Conservation (phyloP, 1,284 basidiomycete species). For the Coniophora puteana region DNA sequence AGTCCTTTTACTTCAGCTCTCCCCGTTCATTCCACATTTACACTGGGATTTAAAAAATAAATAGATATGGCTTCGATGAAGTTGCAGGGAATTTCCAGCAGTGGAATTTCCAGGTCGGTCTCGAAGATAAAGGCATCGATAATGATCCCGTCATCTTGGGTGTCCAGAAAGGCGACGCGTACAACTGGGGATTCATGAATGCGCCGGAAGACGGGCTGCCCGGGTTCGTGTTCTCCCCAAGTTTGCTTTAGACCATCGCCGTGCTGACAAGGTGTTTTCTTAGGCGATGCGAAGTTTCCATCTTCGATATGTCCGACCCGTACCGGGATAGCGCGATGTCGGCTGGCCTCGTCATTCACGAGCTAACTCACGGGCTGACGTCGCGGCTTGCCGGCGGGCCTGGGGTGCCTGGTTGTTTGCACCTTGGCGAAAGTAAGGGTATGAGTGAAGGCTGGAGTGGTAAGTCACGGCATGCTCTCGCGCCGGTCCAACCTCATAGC, state of each 20-base stretch:
- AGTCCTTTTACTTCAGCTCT: too few relatives aligned
- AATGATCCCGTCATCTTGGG: constrained; percentile 91
- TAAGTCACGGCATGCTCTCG: too few relatives aligned
- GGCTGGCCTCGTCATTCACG: constrained; percentile 91
- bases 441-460: constrained; percentile 97
- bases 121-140: too few relatives aligned
- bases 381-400: constrained; percentile 95
- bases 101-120: constrained; percentile 89
- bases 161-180: constrained; percentile 92
- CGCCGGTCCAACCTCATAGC: too few relatives aligned
- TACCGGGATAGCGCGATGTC: constrained; percentile 95
- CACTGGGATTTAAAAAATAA: too few relatives aligned
- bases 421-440: constrained; percentile 93
- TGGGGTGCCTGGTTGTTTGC: constrained; percentile 87
- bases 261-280: constrained; percentile 45
- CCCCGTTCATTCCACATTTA: too few relatives aligned
- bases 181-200: constrained; percentile 87
- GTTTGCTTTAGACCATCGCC: too few relatives aligned
- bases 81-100: constrained; percentile 96
- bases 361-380: constrained; percentile 85
- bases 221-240: not conserved
- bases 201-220: constrained; percentile 56
- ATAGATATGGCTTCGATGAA: constrained; percentile 90
- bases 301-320: constrained; percentile 88
- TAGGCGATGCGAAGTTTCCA: constrained; percentile 94